Evolutionary conservation across 768 basidiomycete genomes (phyloP), one percentile per base, ranked within the genome.

Genomic region (Phlebiopsis flavidoalba): DNA sequence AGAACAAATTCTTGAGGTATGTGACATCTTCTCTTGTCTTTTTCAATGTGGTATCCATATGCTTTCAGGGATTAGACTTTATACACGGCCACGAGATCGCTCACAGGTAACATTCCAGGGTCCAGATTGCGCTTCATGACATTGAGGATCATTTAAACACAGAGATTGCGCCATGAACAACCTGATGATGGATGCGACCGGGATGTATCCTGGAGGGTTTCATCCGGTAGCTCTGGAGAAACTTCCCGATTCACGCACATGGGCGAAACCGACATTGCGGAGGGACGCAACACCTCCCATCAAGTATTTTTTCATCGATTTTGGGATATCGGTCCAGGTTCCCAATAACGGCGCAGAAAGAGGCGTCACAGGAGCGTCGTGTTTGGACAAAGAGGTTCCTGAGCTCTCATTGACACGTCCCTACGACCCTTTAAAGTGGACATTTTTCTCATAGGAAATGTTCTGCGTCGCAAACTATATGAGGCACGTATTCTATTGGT

Each of bases 371-470:
- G 24, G 63, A 26, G 21, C 49, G 47, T n/a, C 53, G 56, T 22
- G 65, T 1, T 26, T 59, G 5, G 68, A 68, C 48, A 52, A 53
- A 8, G 52, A 61, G 1, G 64, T 67, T 0, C 71, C 71, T 0
- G 72, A 72, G 36, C 65, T 74, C 8, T 58, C 46, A 7, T 43
- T 40, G 0, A 59, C 55, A 3, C 33, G 56, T 4, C 69, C 72
- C 0, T 72, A 70, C 14, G 67, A 74, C 33, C 68, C 70, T 0
- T 74, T 69, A 62, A 72, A 70, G 54, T 68, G 2, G 73, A 74
- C 26, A 57, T 74, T 0, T 71, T 63, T 52, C 67, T 65, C 0
- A 63, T 72, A 0, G 72, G 71, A 3, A 59, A 69, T 21, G 31
- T 74, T 7, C 70, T 69, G 26, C 45, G 37, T 21, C 49, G 7